These are phyloP conservation scores for Lactarius quietus DNA, from an alignment of 768 basidiomycete genomes.

Conservation along the genomic window DNA sequence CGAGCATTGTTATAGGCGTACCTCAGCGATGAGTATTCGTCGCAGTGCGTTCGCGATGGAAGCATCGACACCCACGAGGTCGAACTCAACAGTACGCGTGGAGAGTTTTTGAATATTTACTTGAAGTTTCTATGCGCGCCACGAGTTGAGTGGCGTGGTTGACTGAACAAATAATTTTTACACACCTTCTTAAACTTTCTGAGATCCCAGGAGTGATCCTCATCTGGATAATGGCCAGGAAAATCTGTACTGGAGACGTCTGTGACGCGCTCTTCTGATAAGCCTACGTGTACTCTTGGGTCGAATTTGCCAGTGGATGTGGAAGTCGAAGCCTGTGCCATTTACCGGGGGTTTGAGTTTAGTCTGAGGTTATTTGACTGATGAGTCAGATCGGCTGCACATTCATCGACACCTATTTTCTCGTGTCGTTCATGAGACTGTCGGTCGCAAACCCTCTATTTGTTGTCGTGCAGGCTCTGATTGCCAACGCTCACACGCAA, in stretches of 20 bases:
- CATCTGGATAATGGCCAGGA: conserved; percentile 83
- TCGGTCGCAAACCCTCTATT: not conserved
- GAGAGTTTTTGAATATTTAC: conserved; percentile 79
- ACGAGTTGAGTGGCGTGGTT: conserved; percentile 28
- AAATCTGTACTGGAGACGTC: conserved; percentile 88
- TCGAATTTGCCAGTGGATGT: conserved; percentile 33
- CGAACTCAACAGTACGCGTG: conserved; percentile 85
- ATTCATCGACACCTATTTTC: no score
- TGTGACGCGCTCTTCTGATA: conserved; percentile 66
- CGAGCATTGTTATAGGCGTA: conserved; percentile 30
- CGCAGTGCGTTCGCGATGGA: conserved; percentile 94
- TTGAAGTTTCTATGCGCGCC: conserved; percentile 56
- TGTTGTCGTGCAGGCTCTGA: not conserved
- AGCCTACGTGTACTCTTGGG: conserved; percentile 56
- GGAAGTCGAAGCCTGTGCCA: conserved; percentile 17
- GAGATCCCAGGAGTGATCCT: conserved; percentile 84
- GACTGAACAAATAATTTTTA: conserved; percentile 10
- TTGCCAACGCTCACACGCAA: conserved; percentile 7
- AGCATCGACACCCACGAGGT: conserved; percentile 92
- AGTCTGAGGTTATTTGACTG: not conserved
- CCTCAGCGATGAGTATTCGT: conserved; percentile 92
- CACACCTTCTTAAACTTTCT: conserved; percentile 71
- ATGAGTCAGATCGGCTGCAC: not conserved
- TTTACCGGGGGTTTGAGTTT: no score
- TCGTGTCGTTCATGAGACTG: conserved; percentile 1